A percentile compares a stretch with the other conserved stretches of the same genome.
phyloP scores from a whole-genome alignment of 2,329 filamentous ascomycete genomes.

The Neonectria ditissima region DNA sequence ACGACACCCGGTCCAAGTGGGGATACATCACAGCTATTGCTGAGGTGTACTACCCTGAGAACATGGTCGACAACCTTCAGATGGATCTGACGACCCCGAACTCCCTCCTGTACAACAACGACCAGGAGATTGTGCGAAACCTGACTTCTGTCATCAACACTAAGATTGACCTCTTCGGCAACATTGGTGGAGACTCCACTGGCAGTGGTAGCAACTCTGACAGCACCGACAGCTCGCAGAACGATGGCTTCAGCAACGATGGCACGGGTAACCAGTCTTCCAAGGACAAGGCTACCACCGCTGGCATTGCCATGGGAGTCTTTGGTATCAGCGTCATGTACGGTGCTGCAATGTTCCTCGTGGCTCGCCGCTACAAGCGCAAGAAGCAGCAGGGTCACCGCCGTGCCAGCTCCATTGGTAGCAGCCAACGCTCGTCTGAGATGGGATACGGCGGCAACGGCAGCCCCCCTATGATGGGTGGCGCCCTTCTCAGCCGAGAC shows the following conservation, averaged over 20 bases:
- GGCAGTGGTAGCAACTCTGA: slow-evolving; percentile 43
- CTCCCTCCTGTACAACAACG: slow-evolving; percentile 80
- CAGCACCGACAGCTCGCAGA: slow-evolving; percentile 52
- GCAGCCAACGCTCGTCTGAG: slow-evolving; percentile 58
- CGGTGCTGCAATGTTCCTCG: slow-evolving; percentile 92
- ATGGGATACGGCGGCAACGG: slow-evolving; percentile 64
- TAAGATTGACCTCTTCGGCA: slow-evolving; percentile 65
- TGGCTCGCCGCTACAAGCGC: slow-evolving; percentile 90
- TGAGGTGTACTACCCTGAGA: slow-evolving; percentile 76
- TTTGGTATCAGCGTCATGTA: slow-evolving; percentile 86
- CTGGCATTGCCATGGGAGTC: slow-evolving; percentile 80
- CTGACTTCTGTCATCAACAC: slow-evolving; percentile 87
- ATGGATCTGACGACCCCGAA: slow-evolving; percentile 78
- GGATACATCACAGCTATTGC: slow-evolving; percentile 86
- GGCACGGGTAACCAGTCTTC: slow-evolving; percentile 65
- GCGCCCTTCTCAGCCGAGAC: slow-evolving; percentile 70
- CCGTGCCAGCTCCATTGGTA: slow-evolving; percentile 79
- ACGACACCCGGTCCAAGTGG: slow-evolving; percentile 75
- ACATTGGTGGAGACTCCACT: slow-evolving; percentile 53
- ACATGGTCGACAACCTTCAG: slow-evolving; percentile 74
- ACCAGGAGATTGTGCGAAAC: slow-evolving; percentile 72
- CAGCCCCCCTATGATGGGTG: slow-evolving; percentile 76
- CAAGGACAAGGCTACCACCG: slow-evolving; percentile 71
- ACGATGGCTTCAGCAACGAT: slow-evolving; percentile 57
- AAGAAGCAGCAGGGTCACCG: slow-evolving; percentile 82